A percentile compares a stretch with the other conserved stretches of the same genome.
These are phyloP conservation scores for Solanum raphanifolium DNA, from an alignment of 257 asterid species.

Conservation along the genomic window DNA sequence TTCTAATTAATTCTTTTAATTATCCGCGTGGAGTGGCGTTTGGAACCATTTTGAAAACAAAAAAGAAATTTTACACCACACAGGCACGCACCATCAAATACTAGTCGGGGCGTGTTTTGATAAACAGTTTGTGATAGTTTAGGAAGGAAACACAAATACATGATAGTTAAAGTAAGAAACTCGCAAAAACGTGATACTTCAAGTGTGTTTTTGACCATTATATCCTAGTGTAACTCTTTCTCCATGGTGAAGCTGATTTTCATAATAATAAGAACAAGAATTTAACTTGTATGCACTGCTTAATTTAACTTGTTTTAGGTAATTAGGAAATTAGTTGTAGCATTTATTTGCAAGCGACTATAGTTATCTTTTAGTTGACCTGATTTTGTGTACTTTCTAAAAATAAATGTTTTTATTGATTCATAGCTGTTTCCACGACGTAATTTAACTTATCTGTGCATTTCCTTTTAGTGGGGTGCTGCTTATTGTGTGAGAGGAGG, in stretches of 20 bases:
- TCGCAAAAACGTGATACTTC: too few species aligned
- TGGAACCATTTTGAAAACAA: too few species aligned
- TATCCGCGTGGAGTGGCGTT: too few species aligned
- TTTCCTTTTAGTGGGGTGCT: conserved; percentile 41
- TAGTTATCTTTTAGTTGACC: background rate
- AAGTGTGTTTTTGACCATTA: too few species aligned
- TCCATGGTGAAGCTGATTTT: background rate
- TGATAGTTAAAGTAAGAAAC: too few species aligned
- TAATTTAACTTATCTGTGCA: background rate
- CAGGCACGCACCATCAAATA: too few species aligned
- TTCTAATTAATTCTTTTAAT: too few species aligned
- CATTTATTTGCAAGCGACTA: background rate
- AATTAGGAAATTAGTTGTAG: background rate
- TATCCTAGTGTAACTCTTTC: background rate
- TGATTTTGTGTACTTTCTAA: background rate
- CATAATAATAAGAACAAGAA: background rate
- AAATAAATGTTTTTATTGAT: background rate
- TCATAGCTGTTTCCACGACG: background rate
- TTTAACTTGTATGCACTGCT: too few species aligned
- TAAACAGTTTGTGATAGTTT: too few species aligned
- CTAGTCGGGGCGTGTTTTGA: too few species aligned
- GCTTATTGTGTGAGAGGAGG: conserved; percentile 13
- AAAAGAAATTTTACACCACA: too few species aligned
- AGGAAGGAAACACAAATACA: too few species aligned
- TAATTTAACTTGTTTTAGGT: background rate